Evolutionary conservation across 805 yeast genomes (phyloP), one percentile per base, ranked within the genome.

Genomic region (Yamadazyma ubonensis): DNA sequence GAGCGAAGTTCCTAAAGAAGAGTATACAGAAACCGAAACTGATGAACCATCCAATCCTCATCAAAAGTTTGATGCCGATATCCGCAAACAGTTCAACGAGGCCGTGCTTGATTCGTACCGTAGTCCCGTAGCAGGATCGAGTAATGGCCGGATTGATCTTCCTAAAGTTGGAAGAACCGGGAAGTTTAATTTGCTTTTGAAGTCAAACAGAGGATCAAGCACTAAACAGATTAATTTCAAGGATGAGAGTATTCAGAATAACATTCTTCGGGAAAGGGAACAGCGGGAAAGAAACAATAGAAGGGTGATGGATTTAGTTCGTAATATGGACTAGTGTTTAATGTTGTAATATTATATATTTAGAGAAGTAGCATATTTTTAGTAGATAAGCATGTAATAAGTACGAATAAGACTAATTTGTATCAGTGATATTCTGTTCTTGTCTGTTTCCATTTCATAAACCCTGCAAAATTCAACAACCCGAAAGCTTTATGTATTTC

Each of bases 11-110:
- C 28, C 36, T 21, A 49, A 41, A 20, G 45, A 48, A 43, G 26
- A 49, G 37, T 11, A 38, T 44, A 6, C 38, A 1, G 43, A 39
- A 29, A 34, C 43, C 20, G 55, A 49, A 10, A 42, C 39, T 15
- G 53, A 44, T 5, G 53, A 47, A 5, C 57, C 45, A 33, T 10
- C 42, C 2, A 38, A 41, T 12, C 36, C 36, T 3, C 44, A 38
- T 29, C 58, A 58, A 35, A 67, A 68, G 44, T 69, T 77, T 19
- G 73, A 69, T 22, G 75, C 70, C 3, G 77, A 73, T 25, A 46
- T 84, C 35, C 87, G 81, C 27, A 69, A 61, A 36, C 84, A 82
- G 49, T 76, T 78, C 44, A 74, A 73, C 42, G 63, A 58, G 37
- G 57, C 83, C 52, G 64, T 81, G 44, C 51, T 61, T n/a, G 81